Evolutionary conservation across 495 filamentous ascomycete genomes (phyloP), one percentile per base, ranked within the genome.

Genomic region (Ascodesmis nigricans): DNA sequence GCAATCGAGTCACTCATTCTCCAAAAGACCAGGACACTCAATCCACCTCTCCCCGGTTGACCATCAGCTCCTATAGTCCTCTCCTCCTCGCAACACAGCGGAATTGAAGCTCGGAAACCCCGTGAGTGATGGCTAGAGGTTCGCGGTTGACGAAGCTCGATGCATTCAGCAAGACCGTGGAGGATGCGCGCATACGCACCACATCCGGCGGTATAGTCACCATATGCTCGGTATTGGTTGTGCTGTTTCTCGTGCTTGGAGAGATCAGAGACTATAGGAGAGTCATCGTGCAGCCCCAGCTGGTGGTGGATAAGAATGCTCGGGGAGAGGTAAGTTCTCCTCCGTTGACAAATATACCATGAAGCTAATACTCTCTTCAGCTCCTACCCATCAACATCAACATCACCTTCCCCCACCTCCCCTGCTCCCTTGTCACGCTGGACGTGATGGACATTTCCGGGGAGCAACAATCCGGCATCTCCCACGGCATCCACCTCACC

Each of bases 381-480:
- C 75, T 81, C 53, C 92, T 97, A 79, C 87, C 95, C 47, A 97
- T 97, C 41, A 81, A 91, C 54, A 66, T 97, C 59, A 97, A 97
- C 62, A 78, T 97, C 43, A 84, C 78, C 13, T 97, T 97, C 56
- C 87, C 90, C 3, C 73, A 72, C 21, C 62, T 97, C 20, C 87
- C 87, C 21, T 97, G 87, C 60, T 83, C 95, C 55, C 71, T 97
- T 30, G 58, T 95, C 33, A 93, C 87, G 10, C 70, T 97, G 43
- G 87, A 97, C 52, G 84, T 97, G 23, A 95, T 97, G 87, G 87
- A 97, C 56, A 83, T 97, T 7, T 90, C 78, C 9, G 87, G 87
- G 26, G 87, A 97, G 54, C 75, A 92, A 51, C 87, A 97, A 52
- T 72, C 75, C 31, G 90, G 87, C 26, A 77, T 97, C 35, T 69